phyloP scores from a whole-genome alignment of 2,329 filamentous ascomycete genomes.

The Aspergillus ochraceus region DNA sequence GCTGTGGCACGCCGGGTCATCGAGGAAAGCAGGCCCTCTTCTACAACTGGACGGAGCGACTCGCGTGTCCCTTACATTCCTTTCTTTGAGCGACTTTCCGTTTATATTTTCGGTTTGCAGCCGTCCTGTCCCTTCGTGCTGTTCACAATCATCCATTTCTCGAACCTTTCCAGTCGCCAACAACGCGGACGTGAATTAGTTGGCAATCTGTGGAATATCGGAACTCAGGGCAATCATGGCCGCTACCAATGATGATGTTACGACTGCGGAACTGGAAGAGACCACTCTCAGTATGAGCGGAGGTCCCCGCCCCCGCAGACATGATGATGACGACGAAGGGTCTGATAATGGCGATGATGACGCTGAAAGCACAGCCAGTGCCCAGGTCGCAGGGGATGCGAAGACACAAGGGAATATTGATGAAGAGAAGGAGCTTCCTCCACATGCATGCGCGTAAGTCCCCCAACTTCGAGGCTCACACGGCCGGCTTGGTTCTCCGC shows the following conservation, averaged over 20 bases:
- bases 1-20: slow-evolving; percentile 26
- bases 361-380: slow-evolving; percentile 72
- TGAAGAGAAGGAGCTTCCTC: slow-evolving; percentile 86
- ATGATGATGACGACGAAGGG: slow-evolving; percentile 87
- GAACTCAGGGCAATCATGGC: slow-evolving; percentile 86
- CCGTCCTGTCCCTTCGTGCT: not conserved
- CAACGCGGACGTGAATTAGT: not conserved
- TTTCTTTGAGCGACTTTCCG: slow-evolving; percentile 7
- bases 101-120: slow-evolving; percentile 4
- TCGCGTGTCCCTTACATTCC: slow-evolving; percentile 28
- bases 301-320: slow-evolving; percentile 63
- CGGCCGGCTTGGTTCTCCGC: slow-evolving; percentile 8
- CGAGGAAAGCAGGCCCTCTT: slow-evolving; percentile 10
- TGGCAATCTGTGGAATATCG: slow-evolving; percentile 75
- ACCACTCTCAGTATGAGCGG: slow-evolving; percentile 70
- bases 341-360: slow-evolving; percentile 85
- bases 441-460: slow-evolving; percentile 93
- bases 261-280: slow-evolving; percentile 74
- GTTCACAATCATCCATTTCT: not conserved
- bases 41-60: slow-evolving; percentile 19
- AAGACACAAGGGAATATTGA: slow-evolving; percentile 60
- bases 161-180: not conserved
- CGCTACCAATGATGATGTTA: slow-evolving; percentile 71
- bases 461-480: slow-evolving; percentile 13
- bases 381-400: slow-evolving; percentile 73